Percentiles rank a stretch among this genome's conserved stretches.
phyloP scores from a whole-genome alignment of 2,329 filamentous ascomycete genomes.

The Seiridium unicorne region DNA sequence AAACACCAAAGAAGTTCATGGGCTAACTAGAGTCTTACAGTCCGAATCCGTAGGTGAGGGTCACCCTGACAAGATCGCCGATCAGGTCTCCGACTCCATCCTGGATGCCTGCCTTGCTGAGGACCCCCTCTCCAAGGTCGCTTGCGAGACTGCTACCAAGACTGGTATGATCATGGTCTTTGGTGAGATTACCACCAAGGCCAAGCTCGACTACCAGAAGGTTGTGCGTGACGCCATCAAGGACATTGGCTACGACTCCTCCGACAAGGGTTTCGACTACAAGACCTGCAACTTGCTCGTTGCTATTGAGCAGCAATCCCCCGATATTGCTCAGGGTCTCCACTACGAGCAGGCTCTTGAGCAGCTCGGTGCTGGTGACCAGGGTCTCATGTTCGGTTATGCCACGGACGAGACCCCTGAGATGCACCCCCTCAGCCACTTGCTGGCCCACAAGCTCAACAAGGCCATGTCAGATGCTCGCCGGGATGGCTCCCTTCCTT shows the following conservation, averaged over 20 bases:
- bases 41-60: constrained; percentile 89
- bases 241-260: constrained; percentile 98
- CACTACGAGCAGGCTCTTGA: constrained; percentile 97
- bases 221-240: constrained; percentile 92
- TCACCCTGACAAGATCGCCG: constrained; percentile 95
- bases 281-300: constrained; percentile 99
- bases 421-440: constrained; percentile 89
- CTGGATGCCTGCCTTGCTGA: constrained; percentile 95
- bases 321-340: constrained; percentile 98
- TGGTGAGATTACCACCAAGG: constrained; percentile 97
- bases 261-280: constrained; percentile 98
- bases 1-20: too few relatives aligned
- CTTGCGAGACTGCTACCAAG: constrained; percentile 99
- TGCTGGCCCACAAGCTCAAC: constrained; percentile 97
- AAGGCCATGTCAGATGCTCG: constrained; percentile 88
- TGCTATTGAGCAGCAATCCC: constrained; percentile 98
- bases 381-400: constrained; percentile 99
- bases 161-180: constrained; percentile 99
- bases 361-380: constrained; percentile 97
- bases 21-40: constrained; percentile 34
- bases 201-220: constrained; percentile 96
- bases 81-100: constrained; percentile 97
- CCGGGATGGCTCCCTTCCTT: constrained; percentile 82
- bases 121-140: constrained; percentile 97
- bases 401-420: constrained; percentile 98